Evolutionary conservation across 176 grass and related monocot species (phyloP).

Genomic region (Oryza meridionalis): DNA sequence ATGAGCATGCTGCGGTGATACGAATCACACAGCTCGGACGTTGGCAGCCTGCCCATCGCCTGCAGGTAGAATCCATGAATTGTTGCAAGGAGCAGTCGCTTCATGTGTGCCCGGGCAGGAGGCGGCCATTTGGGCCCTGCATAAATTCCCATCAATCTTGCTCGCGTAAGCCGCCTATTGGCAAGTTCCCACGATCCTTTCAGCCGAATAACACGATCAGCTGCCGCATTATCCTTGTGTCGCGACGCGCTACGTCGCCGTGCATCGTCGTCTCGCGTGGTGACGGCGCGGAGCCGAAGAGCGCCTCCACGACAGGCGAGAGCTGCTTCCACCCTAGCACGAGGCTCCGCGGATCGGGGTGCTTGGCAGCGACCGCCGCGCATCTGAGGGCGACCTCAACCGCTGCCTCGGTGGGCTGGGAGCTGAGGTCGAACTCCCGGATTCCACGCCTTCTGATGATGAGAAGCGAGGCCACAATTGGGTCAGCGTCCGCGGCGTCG

Average conservation of each 20-base stretch:
- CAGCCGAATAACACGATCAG: neutral
- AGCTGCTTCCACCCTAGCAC: too few species aligned
- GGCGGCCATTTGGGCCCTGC: neutral
- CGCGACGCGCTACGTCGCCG: too few species aligned
- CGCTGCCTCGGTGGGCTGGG: too few species aligned
- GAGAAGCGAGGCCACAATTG: slow-evolving; percentile 3
- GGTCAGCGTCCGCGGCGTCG: neutral
- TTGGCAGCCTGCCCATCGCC: slow-evolving; percentile 13
- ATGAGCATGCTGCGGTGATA: neutral
- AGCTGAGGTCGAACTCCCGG: too few species aligned
- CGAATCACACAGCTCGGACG: neutral
- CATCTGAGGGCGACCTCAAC: too few species aligned
- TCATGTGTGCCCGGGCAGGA: neutral
- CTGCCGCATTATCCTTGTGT: neutral
- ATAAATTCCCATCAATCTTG: too few species aligned
- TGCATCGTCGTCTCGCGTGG: too few species aligned
- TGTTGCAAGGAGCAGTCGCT: neutral
- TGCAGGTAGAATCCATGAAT: slow-evolving; percentile 29
- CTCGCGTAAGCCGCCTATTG: too few species aligned
- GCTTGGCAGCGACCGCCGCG: too few species aligned
- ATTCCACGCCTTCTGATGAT: neutral
- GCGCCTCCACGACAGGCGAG: too few species aligned
- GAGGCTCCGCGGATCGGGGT: too few species aligned
- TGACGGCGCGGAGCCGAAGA: too few species aligned
- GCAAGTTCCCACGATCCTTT: neutral